Evolutionary conservation across 257 asterid genomes (phyloP).

Genomic region (Solanum chiquidenum): DNA sequence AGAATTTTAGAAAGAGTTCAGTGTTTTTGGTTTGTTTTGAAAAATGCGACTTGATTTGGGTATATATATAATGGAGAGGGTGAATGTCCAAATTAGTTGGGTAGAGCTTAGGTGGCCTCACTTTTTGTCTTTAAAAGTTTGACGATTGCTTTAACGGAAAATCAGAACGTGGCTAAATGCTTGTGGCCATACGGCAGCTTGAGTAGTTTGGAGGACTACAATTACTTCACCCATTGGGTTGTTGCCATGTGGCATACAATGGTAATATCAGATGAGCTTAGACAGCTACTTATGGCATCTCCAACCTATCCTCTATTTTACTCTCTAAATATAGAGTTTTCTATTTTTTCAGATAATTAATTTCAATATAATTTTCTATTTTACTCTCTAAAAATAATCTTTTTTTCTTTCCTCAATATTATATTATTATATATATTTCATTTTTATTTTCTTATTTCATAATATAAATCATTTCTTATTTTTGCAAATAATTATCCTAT

Average conservation of each 20-base stretch:
- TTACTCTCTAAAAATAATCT: no score
- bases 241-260: conserved; percentile 18
- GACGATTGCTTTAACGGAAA: conserved; percentile 42
- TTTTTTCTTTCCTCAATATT: no score
- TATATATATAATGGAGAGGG: background rate
- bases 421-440: no score
- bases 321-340: no score
- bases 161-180: conserved; percentile 44
- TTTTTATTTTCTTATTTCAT: no score
- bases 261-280: no score
- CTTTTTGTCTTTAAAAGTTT: conserved; percentile 1
- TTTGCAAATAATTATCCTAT: no score
- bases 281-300: no score
- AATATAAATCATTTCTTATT: no score
- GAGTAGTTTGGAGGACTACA: conserved; percentile 9
- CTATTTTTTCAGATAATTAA: no score
- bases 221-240: conserved; percentile 15
- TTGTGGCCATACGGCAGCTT: conserved; percentile 15
- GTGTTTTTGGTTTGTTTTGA: conserved; percentile 4
- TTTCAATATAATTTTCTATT: no score
- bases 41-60: background rate
- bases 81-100: conserved; percentile 46
- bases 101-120: conserved; percentile 18
- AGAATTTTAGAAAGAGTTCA: background rate
- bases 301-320: no score